A percentile compares a stretch with the other conserved stretches of the same genome.
Evolutionary conservation across 2,329 filamentous ascomycete species (phyloP).

Genomic region (Epichloe gansuensis): DNA sequence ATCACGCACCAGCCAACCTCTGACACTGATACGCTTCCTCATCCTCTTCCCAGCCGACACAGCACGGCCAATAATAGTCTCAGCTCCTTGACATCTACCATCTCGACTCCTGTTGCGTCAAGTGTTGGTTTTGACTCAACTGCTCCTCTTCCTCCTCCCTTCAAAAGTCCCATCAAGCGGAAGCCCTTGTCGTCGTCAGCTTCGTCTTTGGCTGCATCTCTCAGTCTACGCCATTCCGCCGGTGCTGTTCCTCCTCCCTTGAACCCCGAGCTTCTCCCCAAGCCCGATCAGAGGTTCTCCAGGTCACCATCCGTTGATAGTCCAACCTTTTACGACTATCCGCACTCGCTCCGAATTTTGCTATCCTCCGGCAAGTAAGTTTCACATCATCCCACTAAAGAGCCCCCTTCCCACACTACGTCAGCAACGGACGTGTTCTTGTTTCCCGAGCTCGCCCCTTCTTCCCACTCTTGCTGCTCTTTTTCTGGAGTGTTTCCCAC

Average conservation of each 20-base stretch:
- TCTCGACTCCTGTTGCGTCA: constrained; percentile 1
- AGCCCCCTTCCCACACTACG: neutral
- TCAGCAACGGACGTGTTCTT: neutral
- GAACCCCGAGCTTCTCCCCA: constrained; percentile 25
- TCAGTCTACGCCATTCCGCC: constrained; percentile 8
- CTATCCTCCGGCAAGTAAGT: constrained; percentile 17
- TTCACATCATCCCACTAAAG: neutral
- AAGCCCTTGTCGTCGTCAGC: constrained; percentile 48
- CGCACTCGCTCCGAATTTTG: constrained; percentile 15
- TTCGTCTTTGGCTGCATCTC: constrained; percentile 34
- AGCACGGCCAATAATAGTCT: constrained; percentile 2
- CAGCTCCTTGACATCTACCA: constrained; percentile 4
- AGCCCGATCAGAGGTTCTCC: constrained; percentile 41
- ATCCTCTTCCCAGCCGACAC: constrained; percentile 4
- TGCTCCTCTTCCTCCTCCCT: constrained; percentile 8
- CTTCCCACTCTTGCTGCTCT: neutral
- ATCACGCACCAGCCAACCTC: neutral
- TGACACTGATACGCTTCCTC: constrained; percentile 5
- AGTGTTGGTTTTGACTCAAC: constrained; percentile 3
- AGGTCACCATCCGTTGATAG: constrained; percentile 45
- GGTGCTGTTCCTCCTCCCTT: constrained; percentile 12
- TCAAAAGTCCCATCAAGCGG: constrained; percentile 34
- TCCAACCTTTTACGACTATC: constrained; percentile 49
- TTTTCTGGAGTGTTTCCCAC: neutral
- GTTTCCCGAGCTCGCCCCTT: neutral